Evolutionary conservation across 495 filamentous ascomycete species (phyloP).

Genomic region (Penicillium salamii): DNA sequence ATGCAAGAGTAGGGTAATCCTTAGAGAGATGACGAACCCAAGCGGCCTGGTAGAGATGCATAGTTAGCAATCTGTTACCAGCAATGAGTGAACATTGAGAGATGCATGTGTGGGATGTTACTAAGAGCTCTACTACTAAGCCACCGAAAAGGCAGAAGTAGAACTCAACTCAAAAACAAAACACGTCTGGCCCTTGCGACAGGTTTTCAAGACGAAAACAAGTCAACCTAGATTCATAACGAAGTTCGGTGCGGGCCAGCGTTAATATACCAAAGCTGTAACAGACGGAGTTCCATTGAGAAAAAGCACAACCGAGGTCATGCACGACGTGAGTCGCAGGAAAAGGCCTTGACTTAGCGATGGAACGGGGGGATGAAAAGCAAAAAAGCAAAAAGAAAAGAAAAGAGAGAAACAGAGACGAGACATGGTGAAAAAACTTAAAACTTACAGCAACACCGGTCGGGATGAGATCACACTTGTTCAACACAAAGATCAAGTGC

Average conservation of each 20-base stretch:
- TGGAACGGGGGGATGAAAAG: conserved; percentile 45
- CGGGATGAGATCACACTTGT: conserved; percentile 96
- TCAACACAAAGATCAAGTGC: conserved; percentile 86
- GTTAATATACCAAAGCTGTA: conserved; percentile 97
- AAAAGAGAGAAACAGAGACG: conserved; percentile 9
- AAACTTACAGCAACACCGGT: conserved; percentile 90
- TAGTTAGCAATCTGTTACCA: conserved; percentile 40
- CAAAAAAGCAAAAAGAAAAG: conserved; percentile 13
- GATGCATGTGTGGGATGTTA: conserved; percentile 90
- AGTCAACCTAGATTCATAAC: conserved; percentile 63
- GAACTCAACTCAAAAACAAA: conserved; percentile 89
- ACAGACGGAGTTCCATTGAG: conserved; percentile 82
- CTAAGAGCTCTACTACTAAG: conserved; percentile 86
- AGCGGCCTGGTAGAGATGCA: conserved; percentile 58
- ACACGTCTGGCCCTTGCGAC: conserved; percentile 60
- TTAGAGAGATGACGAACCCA: conserved; percentile 81
- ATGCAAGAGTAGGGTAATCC: conserved; percentile 89
- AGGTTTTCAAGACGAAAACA: conserved; percentile 75
- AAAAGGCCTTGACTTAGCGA: conserved; percentile 96
- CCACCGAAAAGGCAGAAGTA: conserved; percentile 45
- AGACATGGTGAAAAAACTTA: too few species aligned
- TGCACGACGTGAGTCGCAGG: conserved; percentile 44
- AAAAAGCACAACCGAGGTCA: conserved; percentile 14
- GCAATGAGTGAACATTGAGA: conserved; percentile 13
- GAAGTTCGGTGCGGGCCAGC: conserved; percentile 66